Conservation (phyloP, 305 asterid species). For the Ilex paraguariensis region DNA sequence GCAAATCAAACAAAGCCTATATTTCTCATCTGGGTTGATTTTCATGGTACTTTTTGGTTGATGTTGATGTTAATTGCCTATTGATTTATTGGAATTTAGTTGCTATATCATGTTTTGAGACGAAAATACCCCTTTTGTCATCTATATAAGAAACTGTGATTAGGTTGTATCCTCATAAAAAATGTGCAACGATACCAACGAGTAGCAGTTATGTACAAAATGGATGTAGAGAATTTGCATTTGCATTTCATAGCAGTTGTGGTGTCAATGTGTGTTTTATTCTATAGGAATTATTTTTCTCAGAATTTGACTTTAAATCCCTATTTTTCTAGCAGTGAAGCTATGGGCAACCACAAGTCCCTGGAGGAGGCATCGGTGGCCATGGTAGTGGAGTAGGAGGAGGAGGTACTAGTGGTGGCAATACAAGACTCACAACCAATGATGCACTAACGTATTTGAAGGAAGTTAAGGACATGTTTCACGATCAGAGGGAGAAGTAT, state of each 20-base stretch:
- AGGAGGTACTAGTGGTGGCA: not conserved
- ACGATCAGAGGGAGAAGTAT: slow-evolving; percentile 3
- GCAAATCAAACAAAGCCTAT: not conserved
- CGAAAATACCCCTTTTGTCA: too few relatives aligned
- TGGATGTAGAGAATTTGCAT: too few relatives aligned
- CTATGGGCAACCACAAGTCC: not conserved
- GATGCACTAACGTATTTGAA: slow-evolving; percentile 4
- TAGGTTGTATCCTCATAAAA: too few relatives aligned
- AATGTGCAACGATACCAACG: too few relatives aligned
- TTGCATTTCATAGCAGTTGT: not conserved
- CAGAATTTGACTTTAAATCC: too few relatives aligned
- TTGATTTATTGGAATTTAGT: too few relatives aligned
- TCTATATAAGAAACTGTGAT: too few relatives aligned
- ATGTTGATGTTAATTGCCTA: not conserved
- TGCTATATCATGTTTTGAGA: too few relatives aligned
- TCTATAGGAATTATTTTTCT: not conserved
- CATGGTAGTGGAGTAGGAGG: not conserved
- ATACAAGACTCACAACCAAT: slow-evolving; percentile 4
- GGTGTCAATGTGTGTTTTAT: not conserved
- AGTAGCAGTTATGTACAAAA: too few relatives aligned
- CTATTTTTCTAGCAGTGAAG: not conserved
- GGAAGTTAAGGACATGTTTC: slow-evolving; percentile 5
- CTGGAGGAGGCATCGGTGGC: not conserved
- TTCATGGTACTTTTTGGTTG: not conserved
- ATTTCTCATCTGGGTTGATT: not conserved